A percentile compares a stretch with the other conserved stretches of the same genome.
Conservation (phyloP, 805 yeast genomes). For the Candida xyloterini region DNA sequence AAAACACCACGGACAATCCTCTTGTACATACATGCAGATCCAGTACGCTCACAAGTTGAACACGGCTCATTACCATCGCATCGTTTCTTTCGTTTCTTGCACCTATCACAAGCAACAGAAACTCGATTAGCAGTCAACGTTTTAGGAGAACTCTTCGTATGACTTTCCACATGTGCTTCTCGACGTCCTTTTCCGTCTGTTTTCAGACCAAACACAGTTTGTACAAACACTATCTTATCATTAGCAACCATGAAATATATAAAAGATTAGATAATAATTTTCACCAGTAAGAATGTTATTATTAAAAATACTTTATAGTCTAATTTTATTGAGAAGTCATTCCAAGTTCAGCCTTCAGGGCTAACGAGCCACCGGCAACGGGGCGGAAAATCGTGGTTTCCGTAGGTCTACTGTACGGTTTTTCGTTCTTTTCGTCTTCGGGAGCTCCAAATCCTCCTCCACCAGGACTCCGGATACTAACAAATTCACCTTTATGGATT, state of each 20-base stretch:
- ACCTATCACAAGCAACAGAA: slow-evolving; percentile 16
- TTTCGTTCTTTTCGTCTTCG: slow-evolving; percentile 28
- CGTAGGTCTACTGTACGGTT: slow-evolving; percentile 29
- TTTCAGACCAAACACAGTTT: slow-evolving; percentile 8
- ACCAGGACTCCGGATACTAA: slow-evolving; percentile 41
- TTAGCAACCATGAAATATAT: slow-evolving; percentile 1
- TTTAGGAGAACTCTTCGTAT: too few relatives aligned
- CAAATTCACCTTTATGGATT: slow-evolving; percentile 37
- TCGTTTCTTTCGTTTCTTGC: slow-evolving; percentile 18
- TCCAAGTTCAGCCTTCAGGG: slow-evolving; percentile 16
- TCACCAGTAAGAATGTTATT: neutral
- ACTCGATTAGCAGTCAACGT: neutral
- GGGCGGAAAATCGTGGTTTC: slow-evolving; percentile 12
- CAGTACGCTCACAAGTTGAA: slow-evolving; percentile 6
- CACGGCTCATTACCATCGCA: slow-evolving; percentile 17
- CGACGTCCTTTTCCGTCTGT: neutral
- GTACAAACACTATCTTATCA: slow-evolving; percentile 10
- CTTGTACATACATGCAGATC: neutral
- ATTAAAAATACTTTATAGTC: neutral
- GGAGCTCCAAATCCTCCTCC: slow-evolving; percentile 46
- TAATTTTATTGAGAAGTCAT: slow-evolving; percentile 15
- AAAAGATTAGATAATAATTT: neutral
- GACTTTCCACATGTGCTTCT: neutral
- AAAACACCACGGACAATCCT: neutral
- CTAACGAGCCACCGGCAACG: slow-evolving; percentile 23